These are phyloP conservation scores for Colletotrichum siamense DNA, from an alignment of 2,329 filamentous ascomycete species.

Conservation along the genomic window DNA sequence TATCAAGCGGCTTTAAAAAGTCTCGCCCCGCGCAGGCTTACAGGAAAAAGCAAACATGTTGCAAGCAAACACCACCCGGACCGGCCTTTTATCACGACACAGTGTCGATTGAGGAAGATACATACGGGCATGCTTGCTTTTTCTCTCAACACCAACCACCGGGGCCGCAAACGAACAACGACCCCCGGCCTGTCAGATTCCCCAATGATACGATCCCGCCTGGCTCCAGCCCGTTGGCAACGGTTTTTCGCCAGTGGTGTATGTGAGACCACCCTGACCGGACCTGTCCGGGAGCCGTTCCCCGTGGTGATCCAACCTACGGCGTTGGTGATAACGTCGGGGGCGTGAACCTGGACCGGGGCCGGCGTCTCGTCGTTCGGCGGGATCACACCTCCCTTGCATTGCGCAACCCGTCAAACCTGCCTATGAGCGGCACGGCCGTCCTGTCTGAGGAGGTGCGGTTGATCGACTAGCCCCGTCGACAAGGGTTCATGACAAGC, in stretches of 20 bases:
- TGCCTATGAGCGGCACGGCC: neutral
- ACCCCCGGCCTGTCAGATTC: constrained; percentile 12
- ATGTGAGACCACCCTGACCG: neutral
- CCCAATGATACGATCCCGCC: neutral
- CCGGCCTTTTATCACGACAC: neutral
- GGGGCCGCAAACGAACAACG: neutral
- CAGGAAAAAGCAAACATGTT: constrained; percentile 12
- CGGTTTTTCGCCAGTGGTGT: neutral
- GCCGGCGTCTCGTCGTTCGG: neutral
- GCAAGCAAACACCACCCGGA: neutral
- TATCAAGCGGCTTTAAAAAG: neutral
- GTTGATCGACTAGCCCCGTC: constrained; percentile 6
- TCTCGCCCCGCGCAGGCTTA: neutral
- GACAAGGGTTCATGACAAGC: constrained; percentile 10
- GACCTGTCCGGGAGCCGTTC: constrained; percentile 10
- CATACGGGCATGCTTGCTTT: constrained; percentile 3
- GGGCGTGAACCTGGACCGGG: neutral
- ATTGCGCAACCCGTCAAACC: neutral
- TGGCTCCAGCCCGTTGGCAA: constrained; percentile 3
- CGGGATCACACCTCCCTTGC: neutral
- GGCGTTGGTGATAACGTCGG: neutral
- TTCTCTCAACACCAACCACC: neutral
- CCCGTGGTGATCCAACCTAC: neutral
- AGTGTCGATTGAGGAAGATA: neutral
- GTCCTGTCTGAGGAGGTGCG: neutral